These are phyloP conservation scores for Penicillium canescens DNA, from an alignment of 495 filamentous ascomycete genomes.

Conservation along the genomic window DNA sequence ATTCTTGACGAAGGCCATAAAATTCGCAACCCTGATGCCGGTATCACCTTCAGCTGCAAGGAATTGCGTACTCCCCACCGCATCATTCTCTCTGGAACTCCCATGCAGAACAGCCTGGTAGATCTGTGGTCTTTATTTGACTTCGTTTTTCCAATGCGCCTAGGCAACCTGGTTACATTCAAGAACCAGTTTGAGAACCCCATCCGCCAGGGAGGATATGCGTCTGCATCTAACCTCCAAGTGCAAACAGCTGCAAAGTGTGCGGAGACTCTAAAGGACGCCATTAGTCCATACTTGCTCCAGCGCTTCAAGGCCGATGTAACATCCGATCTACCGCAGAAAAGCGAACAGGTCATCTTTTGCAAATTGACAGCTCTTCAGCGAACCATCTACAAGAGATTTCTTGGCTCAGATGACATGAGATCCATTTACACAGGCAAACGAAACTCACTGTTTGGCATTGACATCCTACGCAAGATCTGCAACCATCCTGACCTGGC, in stretches of 20 bases:
- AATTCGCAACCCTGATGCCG: conserved; percentile 92
- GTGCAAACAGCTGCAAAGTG: conserved; percentile 89
- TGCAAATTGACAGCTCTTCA: conserved; percentile 84
- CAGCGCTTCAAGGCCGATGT: conserved; percentile 94
- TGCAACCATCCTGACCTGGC: conserved; percentile 94
- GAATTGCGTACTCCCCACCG: conserved; percentile 84
- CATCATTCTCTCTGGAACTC: conserved; percentile 91
- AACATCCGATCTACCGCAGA: conserved; percentile 87
- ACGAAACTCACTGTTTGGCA: conserved; percentile 79
- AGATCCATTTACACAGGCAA: conserved; percentile 69
- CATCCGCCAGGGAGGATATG: conserved; percentile 88
- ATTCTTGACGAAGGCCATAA: conserved; percentile 97
- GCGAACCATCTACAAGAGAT: conserved; percentile 71
- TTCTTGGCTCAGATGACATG: conserved; percentile 83
- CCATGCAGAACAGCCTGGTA: conserved; percentile 96
- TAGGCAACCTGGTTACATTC: conserved; percentile 89
- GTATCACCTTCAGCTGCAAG: conserved; percentile 90
- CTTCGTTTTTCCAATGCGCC: conserved; percentile 92
- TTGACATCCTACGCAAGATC: conserved; percentile 91
- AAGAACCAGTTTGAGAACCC: conserved; percentile 88
- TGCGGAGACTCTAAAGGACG: conserved; percentile 85
- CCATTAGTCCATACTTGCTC: conserved; percentile 90
- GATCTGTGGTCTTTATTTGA: conserved; percentile 98
- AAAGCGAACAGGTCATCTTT: conserved; percentile 93
- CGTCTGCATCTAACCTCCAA: conserved; percentile 88